These are phyloP conservation scores for Orbilia oligospora DNA, from an alignment of 2,329 filamentous ascomycete genomes.

Conservation along the genomic window DNA sequence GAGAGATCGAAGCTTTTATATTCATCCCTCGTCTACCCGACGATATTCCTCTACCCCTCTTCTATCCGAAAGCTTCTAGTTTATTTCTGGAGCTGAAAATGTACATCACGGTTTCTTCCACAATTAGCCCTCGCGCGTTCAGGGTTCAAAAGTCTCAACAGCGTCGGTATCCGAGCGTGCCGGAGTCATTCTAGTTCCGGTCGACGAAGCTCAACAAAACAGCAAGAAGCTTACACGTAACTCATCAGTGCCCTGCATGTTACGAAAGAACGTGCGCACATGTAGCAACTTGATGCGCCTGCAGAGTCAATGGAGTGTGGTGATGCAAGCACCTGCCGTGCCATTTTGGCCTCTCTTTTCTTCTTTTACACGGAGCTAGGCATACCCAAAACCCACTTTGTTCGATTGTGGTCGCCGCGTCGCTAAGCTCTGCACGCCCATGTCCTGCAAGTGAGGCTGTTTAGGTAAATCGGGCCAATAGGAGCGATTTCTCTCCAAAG, in stretches of 20 bases:
- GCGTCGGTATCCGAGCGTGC: conserved; percentile 41
- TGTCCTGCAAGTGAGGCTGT: conserved; percentile 43
- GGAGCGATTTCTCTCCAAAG: conserved; percentile 4
- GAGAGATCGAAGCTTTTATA: conserved; percentile 50
- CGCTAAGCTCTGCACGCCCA: conserved; percentile 7
- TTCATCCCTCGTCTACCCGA: not conserved
- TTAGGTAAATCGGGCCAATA: conserved; percentile 40
- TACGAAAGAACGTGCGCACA: conserved; percentile 45
- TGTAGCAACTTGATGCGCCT: conserved; percentile 28
- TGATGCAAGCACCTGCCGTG: conserved; percentile 43
- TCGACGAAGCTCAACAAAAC: conserved; percentile 37
- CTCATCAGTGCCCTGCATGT: conserved; percentile 17
- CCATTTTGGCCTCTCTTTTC: conserved; percentile 51
- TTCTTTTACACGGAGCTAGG: conserved; percentile 9
- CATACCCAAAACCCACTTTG: conserved; percentile 28
- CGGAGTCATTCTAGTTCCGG: conserved; percentile 37
- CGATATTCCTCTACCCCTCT: not conserved
- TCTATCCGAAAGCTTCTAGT: conserved; percentile 13
- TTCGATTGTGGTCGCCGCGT: conserved; percentile 3
- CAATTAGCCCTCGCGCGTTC: conserved; percentile 10
- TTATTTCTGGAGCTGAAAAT: conserved; percentile 12
- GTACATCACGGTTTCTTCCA: conserved; percentile 13
- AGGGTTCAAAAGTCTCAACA: conserved; percentile 36
- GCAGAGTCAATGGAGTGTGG: conserved; percentile 28
- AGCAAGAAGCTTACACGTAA: conserved; percentile 25